A percentile compares a stretch with the other conserved stretches of the same genome.
Evolutionary conservation across 164 flowering plant species (phyloP).

Genomic region (Berberis vulgaris): DNA sequence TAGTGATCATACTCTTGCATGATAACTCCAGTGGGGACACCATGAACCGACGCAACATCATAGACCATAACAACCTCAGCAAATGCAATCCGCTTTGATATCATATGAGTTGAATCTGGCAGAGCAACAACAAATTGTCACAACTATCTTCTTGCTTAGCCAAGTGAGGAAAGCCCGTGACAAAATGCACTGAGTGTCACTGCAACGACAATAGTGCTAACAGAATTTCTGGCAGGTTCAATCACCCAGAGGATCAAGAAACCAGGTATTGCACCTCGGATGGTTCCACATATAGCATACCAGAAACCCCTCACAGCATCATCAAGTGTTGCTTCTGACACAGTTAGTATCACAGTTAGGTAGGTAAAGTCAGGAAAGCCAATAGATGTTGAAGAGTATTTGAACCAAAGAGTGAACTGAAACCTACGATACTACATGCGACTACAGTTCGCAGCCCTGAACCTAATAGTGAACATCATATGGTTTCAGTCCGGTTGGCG

Average conservation of each 20-base stretch:
- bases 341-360: constrained; percentile 45
- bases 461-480: constrained; percentile 45
- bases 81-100: constrained; percentile 56
- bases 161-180: too few relatives aligned
- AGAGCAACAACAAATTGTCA: constrained; percentile 50
- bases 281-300: constrained; percentile 48
- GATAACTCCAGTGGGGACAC: constrained; percentile 28
- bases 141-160: too few relatives aligned
- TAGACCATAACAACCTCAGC: constrained; percentile 65
- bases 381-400: constrained; percentile 18
- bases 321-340: constrained; percentile 57
- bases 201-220: constrained; percentile 26
- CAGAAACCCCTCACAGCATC: constrained; percentile 54
- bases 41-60: constrained; percentile 30
- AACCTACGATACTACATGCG: constrained; percentile 66
- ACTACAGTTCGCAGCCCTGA: constrained; percentile 53
- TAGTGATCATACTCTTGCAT: constrained; percentile 65
- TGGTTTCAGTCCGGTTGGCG: constrained; percentile 17
- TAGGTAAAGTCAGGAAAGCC: constrained; percentile 67
- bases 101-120: constrained; percentile 42
- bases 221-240: constrained; percentile 36
- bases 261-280: constrained; percentile 49
- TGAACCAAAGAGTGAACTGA: constrained; percentile 52
- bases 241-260: constrained; percentile 50
- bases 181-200: constrained; percentile 42